Percentiles rank a stretch among this genome's conserved stretches.
Conservation (phyloP, 164 flowering plant genomes). For the Santalum album region DNA sequence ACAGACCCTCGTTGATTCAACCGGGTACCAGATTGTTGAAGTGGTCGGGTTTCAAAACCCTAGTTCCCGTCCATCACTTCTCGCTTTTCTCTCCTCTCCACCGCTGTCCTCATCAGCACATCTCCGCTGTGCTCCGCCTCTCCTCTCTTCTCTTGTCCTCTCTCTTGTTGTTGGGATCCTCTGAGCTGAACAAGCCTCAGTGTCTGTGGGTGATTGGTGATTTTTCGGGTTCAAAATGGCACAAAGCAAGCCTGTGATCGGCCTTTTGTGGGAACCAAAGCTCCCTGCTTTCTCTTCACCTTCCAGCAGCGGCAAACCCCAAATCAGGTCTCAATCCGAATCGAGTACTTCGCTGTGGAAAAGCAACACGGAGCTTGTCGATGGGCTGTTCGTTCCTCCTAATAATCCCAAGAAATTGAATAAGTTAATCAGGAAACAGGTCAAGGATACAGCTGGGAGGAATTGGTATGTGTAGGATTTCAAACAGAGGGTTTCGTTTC, state of each 20-base stretch:
- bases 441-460: constrained; percentile 69
- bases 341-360: constrained; percentile 20
- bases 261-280: constrained; percentile 69
- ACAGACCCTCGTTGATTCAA: too few relatives aligned
- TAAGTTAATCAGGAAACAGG: constrained; percentile 51
- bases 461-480: constrained; percentile 34
- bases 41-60: too few relatives aligned
- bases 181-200: too few relatives aligned
- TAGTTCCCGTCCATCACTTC: too few relatives aligned
- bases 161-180: too few relatives aligned
- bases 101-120: too few relatives aligned
- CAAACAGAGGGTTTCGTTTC: background rate
- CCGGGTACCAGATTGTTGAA: too few relatives aligned
- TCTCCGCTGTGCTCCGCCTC: too few relatives aligned
- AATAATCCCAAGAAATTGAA: constrained; percentile 65
- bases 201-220: too few relatives aligned
- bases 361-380: constrained; percentile 50
- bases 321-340: constrained; percentile 9
- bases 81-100: too few relatives aligned
- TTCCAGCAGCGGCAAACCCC: constrained; percentile 5
- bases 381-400: constrained; percentile 78
- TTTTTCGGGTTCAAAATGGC: constrained; percentile 17
- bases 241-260: constrained; percentile 30
- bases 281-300: constrained; percentile 20
- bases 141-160: too few relatives aligned